A percentile compares a stretch with the other conserved stretches of the same genome.
Evolutionary conservation across 2,329 filamentous ascomycete species (phyloP).

Genomic region (Colletotrichum sp.): DNA sequence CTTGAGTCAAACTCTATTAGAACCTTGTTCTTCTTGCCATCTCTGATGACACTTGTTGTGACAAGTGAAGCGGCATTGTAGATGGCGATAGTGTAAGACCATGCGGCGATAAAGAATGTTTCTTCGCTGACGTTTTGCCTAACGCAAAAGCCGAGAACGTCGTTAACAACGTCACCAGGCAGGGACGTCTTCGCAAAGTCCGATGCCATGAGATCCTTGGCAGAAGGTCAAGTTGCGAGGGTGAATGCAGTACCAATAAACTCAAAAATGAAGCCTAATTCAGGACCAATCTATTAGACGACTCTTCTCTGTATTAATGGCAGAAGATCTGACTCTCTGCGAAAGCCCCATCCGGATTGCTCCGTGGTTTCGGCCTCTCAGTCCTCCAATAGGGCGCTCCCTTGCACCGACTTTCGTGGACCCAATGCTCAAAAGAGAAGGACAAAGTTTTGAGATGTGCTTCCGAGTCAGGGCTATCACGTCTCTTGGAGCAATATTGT

Average conservation of each 20-base stretch:
- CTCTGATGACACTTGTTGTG: neutral
- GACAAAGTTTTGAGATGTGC: neutral
- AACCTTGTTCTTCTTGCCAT: neutral
- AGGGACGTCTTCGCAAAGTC: neutral
- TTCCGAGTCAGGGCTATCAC: neutral
- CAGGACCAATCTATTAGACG: neutral
- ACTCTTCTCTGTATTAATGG: neutral
- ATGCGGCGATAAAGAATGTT: neutral
- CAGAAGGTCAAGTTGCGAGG: neutral
- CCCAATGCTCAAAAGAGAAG: neutral
- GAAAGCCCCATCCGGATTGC: neutral
- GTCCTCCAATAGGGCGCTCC: neutral
- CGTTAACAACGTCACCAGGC: neutral
- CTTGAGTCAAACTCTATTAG: neutral
- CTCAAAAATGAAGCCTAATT: neutral
- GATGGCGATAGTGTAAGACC: neutral
- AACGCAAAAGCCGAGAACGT: neutral
- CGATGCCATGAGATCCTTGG: neutral
- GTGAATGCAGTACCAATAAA: neutral
- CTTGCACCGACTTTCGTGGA: neutral
- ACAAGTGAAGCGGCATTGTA: neutral
- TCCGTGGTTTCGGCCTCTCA: neutral
- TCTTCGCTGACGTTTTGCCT: neutral
- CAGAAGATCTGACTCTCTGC: neutral
- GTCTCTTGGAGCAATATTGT: neutral